Conservation (phyloP, 75 land plant genomes). For the Cryptomeria japonica region DNA sequence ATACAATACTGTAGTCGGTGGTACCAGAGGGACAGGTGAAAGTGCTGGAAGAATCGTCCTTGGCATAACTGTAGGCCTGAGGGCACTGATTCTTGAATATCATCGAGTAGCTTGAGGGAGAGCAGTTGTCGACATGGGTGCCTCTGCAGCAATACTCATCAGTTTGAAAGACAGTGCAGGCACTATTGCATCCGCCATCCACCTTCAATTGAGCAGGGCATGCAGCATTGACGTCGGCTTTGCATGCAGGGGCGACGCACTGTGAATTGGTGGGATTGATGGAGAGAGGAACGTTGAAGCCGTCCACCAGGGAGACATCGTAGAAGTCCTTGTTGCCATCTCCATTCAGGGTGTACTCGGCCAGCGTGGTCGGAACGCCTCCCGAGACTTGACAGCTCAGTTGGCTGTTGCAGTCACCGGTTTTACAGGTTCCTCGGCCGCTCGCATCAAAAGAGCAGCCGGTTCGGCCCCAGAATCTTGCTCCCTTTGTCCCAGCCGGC, state of each 20-base stretch:
- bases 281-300: conserved; percentile 34
- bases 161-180: too few species aligned
- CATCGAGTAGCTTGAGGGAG: too few species aligned
- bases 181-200: too few species aligned
- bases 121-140: too few species aligned
- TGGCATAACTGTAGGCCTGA: too few species aligned
- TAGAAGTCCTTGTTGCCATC: conserved; percentile 20
- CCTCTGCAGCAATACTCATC: too few species aligned
- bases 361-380: neutral
- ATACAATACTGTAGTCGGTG: neutral
- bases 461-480: conserved; percentile 46
- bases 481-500: neutral
- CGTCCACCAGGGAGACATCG: conserved; percentile 37
- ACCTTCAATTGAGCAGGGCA: conserved; percentile 15
- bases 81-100: too few species aligned
- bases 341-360: neutral
- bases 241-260: conserved; percentile 25
- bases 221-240: neutral
- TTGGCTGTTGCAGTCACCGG: too few species aligned
- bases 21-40: too few species aligned
- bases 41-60: too few species aligned
- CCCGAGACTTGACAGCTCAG: too few species aligned
- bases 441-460: conserved; percentile 23
- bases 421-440: too few species aligned
- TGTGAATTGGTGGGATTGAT: conserved; percentile 11